Base-by-base conservation (phyloP, 108 stramenopile species). In the Pseudonitzschia pungens region DNA sequence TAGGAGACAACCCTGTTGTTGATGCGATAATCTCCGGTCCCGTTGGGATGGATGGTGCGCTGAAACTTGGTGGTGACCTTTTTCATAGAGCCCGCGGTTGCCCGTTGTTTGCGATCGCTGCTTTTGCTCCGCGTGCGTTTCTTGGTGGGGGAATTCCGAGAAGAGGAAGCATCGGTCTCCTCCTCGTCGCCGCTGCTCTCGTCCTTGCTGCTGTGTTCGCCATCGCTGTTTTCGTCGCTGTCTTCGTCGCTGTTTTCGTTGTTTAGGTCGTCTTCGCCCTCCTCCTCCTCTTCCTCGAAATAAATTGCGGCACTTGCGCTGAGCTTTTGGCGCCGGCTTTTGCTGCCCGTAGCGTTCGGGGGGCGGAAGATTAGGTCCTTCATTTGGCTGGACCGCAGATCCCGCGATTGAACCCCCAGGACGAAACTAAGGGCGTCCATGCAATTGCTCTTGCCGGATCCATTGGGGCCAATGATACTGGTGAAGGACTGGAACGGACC, bases 371-470 rank as follows among this genome's bases (percentile, higher is more conserved):
- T 91, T 26, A 99, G 85, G 73, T 99, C 98, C 70, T 92, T 94
- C 86, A 99, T 84, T 73, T 98, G 87, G 14, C 58, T 68, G 55
- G 90, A 91, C 14, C 99, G 86, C 73, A 99, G 77, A 73, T 98
- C 97, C 31, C 92, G 80, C 12, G 97, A 92, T 74, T 97, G 95
- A 15, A 99, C 93, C 0, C 98, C 98, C 20, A 99, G 83, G 24
- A 99, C 97, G 85, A 99, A 99, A 68, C 83, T 86, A 60, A 99
- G 95, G 65, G 98, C 98, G 68, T 97, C 94, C 89, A 94, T 91
- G 50, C 89, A 77, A 72, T 91, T 94, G 65, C 90, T 91, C 75
- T 96, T 96, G 16, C 97, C 96, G 33, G 59, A 58, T n/a, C 78
- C 81, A 71, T 82, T 82, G 22, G 81, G 81, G 14, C 99, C 99